Base-by-base conservation (phyloP, 179 eudicot genomes). In the Actinidia chinensis region DNA sequence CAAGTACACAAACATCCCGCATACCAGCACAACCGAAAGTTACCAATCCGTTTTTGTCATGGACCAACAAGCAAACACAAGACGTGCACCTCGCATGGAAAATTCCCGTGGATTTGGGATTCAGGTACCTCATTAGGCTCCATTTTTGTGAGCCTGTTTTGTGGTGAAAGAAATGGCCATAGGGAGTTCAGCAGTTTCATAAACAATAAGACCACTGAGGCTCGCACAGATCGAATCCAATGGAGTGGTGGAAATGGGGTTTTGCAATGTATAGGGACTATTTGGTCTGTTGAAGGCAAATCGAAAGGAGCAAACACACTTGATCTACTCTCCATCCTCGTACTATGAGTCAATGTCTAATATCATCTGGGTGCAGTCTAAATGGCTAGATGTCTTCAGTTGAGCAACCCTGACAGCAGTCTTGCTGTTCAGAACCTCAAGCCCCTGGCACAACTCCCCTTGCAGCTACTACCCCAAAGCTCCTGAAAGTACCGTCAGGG, bases 211-310 rank as follows among this genome's bases (percentile, higher is more conserved):
- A 74, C 74, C 23, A 83, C 76, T 36, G 74, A 76, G 51, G 25
- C 47, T 6, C 58, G 51, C 46, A 73, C 72, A 1, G 78, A 85
- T 48, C 11, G 69, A 14, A 44, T 69, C 46, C 50, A 60, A 18
- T 78, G 80, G 80, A 54, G 51, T 54, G 82, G 70, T 14, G 79
- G 78, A 42, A 73, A 63, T 20, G 80, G 77, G 56, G 40, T 60
- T 44, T n/a, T n/a, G 76, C 81, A 47, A 11, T 72, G 23, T 82
- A 76, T 14, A 82, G 46, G 36, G 85, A 85, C 46, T 85, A 76
- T n/a, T 40, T 84, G 63, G 72, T 52, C 51, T 7, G 56, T 60
- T 74, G 76, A 58, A 46, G 17, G 82, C 76, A 8, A 25, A 66
- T 10, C 73, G 75, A 58, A n/a, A 4, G 63, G 69, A 73, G 17